Evolutionary conservation across 306 rosid genomes (phyloP), one percentile per base, ranked within the genome.

Genomic region (Pyrus betulifolia): DNA sequence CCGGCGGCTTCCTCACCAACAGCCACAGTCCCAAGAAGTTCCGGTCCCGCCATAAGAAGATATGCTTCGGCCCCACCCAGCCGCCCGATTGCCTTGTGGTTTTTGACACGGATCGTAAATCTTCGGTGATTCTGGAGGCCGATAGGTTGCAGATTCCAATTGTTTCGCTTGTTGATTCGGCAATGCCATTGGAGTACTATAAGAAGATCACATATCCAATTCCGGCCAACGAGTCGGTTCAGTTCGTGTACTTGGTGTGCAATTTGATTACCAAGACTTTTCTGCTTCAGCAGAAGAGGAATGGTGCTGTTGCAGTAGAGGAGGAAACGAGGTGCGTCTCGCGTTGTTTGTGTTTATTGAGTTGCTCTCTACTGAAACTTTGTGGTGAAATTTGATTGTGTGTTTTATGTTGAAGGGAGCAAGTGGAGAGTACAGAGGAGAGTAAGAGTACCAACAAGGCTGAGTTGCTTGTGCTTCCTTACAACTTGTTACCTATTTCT

Each of bases 11-110:
- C 76, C 87, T 93, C 67, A 88, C 98, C 57, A 93, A 93, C 75
- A 84, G 90, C 30, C 70, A 67, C 70, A 88, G 93, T 71, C 97
- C 98, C 8, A 93, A 93, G 89, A 93, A 89, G 89, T 93, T 93
- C 78, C 81, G 89, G 21, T 91, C 97, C 1, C 87, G 97, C 74
- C 74, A 81, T 77, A 93, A 91, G 90, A 86, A 87, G 85, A 87
- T 91, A 52, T 78, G 72, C 74, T 93, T 91, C 31, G 93, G 92
- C 1, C 96, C 93, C 6, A 74, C 89, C 5, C 95, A 87, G 74
- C 85, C 92, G 1, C 98, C 98, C 1, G 98, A 91, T 62, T 91
- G 98, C 74, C 82, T 91, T 38, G 81, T 93, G 62, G 82, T 93
- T 2, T 65, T 93, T 10, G 97, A 91, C 18, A 83, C 96, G 4